These are phyloP conservation scores for Sporothrix curviconia DNA, from an alignment of 2,329 filamentous ascomycete species.

Conservation along the genomic window DNA sequence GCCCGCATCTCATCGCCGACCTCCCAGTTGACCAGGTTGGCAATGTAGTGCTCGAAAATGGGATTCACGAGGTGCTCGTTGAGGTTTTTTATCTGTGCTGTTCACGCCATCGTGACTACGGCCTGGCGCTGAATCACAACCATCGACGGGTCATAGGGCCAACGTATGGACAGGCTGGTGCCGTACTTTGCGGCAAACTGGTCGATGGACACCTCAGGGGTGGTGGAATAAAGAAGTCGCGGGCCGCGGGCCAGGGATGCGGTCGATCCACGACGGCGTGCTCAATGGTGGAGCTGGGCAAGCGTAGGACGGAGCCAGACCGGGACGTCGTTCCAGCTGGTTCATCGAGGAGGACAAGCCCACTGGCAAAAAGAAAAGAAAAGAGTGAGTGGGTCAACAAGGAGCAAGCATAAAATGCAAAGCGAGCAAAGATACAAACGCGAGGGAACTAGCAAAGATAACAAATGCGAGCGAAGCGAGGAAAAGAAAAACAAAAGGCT, in stretches of 20 bases:
- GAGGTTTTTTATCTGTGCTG: not conserved
- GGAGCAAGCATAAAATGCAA: too few species aligned
- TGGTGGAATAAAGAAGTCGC: not conserved
- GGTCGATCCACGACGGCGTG: conserved; percentile 1
- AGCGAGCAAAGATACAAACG: not conserved
- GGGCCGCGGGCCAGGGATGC: not conserved
- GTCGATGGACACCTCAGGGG: not conserved
- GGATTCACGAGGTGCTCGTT: not conserved
- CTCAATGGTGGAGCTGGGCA: not conserved
- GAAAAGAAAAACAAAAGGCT: not conserved
- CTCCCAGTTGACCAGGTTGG: not conserved
- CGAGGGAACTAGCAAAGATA: not conserved
- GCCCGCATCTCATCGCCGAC: not conserved
- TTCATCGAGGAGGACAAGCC: conserved; percentile 1
- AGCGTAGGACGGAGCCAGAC: not conserved
- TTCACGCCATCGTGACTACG: not conserved
- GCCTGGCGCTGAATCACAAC: not conserved
- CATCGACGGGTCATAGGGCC: conserved; percentile 2
- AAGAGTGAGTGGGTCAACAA: not conserved
- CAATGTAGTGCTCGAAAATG: not conserved
- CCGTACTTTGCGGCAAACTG: not conserved
- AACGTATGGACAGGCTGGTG: not conserved
- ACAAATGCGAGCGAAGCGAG: not conserved
- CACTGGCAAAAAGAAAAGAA: not conserved
- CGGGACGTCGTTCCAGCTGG: not conserved